Conservation (phyloP, 345 rosid genomes). For the Eucalyptus dawsonii region DNA sequence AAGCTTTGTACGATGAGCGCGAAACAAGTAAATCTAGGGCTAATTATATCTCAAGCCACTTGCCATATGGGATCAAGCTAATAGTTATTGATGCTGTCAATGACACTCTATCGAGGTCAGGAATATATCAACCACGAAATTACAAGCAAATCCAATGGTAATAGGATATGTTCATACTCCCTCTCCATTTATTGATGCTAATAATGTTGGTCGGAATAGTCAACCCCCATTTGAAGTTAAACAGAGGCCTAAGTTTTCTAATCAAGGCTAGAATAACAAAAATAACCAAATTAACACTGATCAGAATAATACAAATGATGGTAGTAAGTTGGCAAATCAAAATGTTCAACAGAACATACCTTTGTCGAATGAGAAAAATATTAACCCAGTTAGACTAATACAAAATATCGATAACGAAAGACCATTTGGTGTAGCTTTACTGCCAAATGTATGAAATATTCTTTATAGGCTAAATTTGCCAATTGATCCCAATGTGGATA, state of each 20-base stretch:
- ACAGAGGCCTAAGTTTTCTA: neutral
- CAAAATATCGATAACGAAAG: fast-evolving
- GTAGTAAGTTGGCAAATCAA: too few relatives aligned
- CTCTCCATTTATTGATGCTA: neutral
- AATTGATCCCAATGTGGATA: too few relatives aligned
- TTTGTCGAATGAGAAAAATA: too few relatives aligned
- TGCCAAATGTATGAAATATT: too few relatives aligned
- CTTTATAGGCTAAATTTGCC: too few relatives aligned
- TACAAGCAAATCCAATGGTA: neutral
- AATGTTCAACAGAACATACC: too few relatives aligned
- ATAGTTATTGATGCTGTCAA: neutral
- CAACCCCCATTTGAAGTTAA: neutral
- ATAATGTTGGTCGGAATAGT: neutral
- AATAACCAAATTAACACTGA: neutral
- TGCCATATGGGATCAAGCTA: neutral
- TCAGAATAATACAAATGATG: too few relatives aligned
- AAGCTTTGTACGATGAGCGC: neutral
- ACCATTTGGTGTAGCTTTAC: too few relatives aligned
- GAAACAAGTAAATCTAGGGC: neutral
- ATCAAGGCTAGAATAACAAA: neutral
- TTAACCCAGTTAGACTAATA: too few relatives aligned
- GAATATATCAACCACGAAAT: neutral
- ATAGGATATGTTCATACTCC: neutral
- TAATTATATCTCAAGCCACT: neutral
- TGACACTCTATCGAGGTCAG: neutral